Percentiles rank a stretch among this genome's conserved stretches.
phyloP scores from a whole-genome alignment of 2,329 filamentous ascomycete species.

The Aschersonia sp. region DNA sequence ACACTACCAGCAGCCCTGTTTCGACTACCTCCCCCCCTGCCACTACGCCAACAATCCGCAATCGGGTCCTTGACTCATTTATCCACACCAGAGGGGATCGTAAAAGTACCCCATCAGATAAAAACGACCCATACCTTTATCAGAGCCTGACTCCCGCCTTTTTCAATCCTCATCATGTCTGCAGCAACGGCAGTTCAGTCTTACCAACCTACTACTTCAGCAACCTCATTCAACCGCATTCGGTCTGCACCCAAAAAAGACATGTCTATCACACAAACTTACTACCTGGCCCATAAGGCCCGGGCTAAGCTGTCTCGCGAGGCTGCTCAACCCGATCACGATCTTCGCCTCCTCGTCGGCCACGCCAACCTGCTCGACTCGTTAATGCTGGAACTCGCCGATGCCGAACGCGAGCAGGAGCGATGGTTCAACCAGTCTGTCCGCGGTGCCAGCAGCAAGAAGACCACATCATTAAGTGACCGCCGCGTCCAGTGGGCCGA shows the following conservation, averaged over 20 bases:
- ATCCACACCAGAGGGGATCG: conserved; percentile 3
- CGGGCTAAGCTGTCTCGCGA: conserved; percentile 90
- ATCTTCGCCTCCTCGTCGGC: conserved; percentile 87
- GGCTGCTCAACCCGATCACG: conserved; percentile 80
- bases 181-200: conserved; percentile 12
- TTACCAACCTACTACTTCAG: conserved; percentile 9
- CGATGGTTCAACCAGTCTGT: conserved; percentile 96
- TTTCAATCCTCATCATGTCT: conserved; percentile 11
- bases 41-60: conserved; percentile 8
- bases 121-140: conserved; percentile 3
- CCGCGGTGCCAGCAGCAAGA: conserved; percentile 46
- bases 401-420: conserved; percentile 91
- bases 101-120: conserved; percentile 1
- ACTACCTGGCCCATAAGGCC: conserved; percentile 95
- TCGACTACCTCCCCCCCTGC: conserved; percentile 12
- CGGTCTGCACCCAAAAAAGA: conserved; percentile 46
- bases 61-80: conserved; percentile 13
- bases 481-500: conserved; percentile 83
- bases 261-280: conserved; percentile 97
- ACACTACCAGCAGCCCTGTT: not conserved
- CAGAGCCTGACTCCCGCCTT: not conserved
- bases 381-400: conserved; percentile 81
- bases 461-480: conserved; percentile 30
- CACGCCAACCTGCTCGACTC: conserved; percentile 97
- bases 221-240: conserved; percentile 13